phyloP scores from a whole-genome alignment of 2,329 filamentous ascomycete genomes.

The Cordyceps pruinosa region DNA sequence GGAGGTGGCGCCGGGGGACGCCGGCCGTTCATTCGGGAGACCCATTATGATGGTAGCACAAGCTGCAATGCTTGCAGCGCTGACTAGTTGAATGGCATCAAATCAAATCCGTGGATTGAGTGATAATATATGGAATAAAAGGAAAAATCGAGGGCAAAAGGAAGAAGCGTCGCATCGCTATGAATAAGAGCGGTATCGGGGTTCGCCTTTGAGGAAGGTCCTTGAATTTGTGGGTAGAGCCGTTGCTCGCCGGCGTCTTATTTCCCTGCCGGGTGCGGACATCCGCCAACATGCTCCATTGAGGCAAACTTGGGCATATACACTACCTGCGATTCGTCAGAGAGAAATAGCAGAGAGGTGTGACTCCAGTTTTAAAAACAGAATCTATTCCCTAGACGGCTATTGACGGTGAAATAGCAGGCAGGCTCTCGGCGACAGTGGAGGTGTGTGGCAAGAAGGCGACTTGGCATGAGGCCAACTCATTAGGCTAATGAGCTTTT shows the following conservation, averaged over 20 bases:
- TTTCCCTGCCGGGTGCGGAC: background rate
- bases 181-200: background rate
- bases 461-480: background rate
- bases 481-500: background rate
- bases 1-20: background rate
- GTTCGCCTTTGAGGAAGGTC: background rate
- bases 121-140: background rate
- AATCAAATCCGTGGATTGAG: background rate
- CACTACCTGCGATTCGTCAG: background rate
- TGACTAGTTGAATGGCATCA: background rate
- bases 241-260: background rate
- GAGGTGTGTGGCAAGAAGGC: background rate
- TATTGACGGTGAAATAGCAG: background rate
- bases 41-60: background rate
- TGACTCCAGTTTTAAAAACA: background rate
- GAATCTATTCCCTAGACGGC: background rate
- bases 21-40: background rate
- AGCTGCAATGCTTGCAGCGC: background rate
- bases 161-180: background rate
- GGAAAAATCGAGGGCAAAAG: background rate
- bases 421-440: background rate
- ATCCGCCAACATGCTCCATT: background rate
- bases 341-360: background rate
- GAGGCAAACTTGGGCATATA: background rate
- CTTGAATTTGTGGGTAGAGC: background rate